These are phyloP conservation scores for Vanrija humicola DNA, from an alignment of 1,284 basidiomycete species.

Conservation along the genomic window DNA sequence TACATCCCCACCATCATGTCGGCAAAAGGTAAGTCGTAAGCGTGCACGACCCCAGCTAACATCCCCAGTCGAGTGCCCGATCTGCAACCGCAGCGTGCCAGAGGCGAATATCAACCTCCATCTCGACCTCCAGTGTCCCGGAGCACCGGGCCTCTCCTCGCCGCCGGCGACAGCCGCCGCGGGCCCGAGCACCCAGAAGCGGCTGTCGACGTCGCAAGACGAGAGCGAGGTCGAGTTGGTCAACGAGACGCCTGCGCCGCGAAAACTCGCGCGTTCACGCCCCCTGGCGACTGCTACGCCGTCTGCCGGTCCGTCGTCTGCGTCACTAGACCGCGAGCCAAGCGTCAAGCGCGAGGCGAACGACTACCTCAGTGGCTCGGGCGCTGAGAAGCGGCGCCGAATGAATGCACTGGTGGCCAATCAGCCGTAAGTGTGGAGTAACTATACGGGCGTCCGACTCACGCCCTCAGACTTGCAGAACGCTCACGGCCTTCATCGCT, in stretches of 20 bases:
- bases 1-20: neutral
- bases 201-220: no score
- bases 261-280: no score
- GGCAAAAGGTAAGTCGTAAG: neutral
- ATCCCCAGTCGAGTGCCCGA: slow-evolving; percentile 39
- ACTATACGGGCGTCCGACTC: neutral
- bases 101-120: slow-evolving; percentile 47
- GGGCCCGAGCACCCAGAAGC: no score
- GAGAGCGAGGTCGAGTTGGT: no score
- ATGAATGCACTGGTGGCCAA: slow-evolving; percentile 41
- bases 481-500: slow-evolving; percentile 39
- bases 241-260: no score
- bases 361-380: no score
- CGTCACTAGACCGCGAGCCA: neutral
- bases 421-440: slow-evolving; percentile 36
- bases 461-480: slow-evolving; percentile 39
- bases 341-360: neutral
- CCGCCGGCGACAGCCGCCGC: neutral
- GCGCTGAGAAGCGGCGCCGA: slow-evolving; percentile 26
- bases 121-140: slow-evolving; percentile 43
- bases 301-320: no score
- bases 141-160: slow-evolving; percentile 13
- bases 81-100: slow-evolving; percentile 37
- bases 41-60: neutral
- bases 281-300: no score